Percentiles rank a stretch among this genome's conserved stretches.
Conservation (phyloP, 2,329 filamentous ascomycete species). For the Aureobasidium subglaciale region DNA sequence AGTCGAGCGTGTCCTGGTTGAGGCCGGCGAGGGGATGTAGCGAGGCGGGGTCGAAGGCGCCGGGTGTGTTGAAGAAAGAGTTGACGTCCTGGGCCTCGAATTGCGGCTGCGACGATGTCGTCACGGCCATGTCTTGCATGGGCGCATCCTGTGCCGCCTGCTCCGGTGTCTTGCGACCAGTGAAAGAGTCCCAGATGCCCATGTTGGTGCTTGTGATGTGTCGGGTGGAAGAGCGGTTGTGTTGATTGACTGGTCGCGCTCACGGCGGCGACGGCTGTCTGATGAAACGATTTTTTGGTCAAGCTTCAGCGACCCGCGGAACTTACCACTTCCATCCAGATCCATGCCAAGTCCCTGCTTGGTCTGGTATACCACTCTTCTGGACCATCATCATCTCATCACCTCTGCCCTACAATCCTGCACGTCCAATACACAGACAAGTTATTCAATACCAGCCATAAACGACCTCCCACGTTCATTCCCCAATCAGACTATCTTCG, state of each 20-base stretch:
- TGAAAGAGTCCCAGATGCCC: conserved; percentile 55
- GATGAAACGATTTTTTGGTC: conserved; percentile 13
- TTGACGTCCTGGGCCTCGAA: conserved; percentile 63
- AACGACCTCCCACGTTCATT: too few relatives aligned
- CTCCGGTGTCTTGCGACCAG: conserved; percentile 47
- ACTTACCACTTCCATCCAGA: conserved; percentile 9
- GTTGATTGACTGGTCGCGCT: background rate
- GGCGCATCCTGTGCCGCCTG: conserved; percentile 37
- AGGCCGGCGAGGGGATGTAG: conserved; percentile 91
- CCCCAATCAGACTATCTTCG: too few relatives aligned
- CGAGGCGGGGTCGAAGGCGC: conserved; percentile 77
- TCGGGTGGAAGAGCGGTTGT: background rate
- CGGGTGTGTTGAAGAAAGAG: conserved; percentile 70
- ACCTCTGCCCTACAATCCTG: background rate
- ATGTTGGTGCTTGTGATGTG: conserved; percentile 29
- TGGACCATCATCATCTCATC: too few relatives aligned
- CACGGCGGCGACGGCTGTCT: conserved; percentile 9
- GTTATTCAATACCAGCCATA: too few relatives aligned
- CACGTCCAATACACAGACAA: too few relatives aligned
- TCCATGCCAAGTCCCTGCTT: background rate
- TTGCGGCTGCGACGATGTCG: conserved; percentile 40
- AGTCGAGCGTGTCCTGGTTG: conserved; percentile 89
- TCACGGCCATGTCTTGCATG: conserved; percentile 40
- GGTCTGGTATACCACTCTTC: background rate
- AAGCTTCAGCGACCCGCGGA: background rate